Conservation (phyloP, 2,329 filamentous ascomycete species). For the Diplodia seriata region DNA sequence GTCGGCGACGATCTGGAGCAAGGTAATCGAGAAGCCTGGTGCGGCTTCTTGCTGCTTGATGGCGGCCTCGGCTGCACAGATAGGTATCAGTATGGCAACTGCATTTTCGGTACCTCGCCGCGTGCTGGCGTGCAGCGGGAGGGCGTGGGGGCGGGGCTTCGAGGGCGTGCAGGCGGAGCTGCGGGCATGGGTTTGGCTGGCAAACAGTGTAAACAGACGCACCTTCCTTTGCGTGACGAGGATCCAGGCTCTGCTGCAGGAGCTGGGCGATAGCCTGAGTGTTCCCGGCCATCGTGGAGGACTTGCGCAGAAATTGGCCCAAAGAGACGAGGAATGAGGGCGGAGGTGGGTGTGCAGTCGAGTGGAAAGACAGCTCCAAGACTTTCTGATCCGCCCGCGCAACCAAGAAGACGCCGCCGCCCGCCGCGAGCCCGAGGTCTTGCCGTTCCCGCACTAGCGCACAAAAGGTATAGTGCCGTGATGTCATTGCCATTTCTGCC, state of each 20-base stretch:
- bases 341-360: not conserved
- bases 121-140: constrained; percentile 9
- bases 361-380: constrained; percentile 30
- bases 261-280: constrained; percentile 75
- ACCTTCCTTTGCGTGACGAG: constrained; percentile 89
- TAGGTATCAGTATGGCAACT: constrained; percentile 37
- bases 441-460: not conserved
- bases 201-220: constrained; percentile 46
- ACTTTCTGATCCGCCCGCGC: constrained; percentile 30
- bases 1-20: constrained; percentile 89
- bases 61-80: constrained; percentile 74
- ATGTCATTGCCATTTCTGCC: constrained; percentile 15
- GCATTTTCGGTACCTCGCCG: not conserved
- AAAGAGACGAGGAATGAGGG: constrained; percentile 4
- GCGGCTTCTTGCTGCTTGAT: constrained; percentile 81
- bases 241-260: constrained; percentile 89
- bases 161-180: constrained; percentile 14
- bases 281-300: constrained; percentile 63
- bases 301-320: constrained; percentile 21
- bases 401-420: not conserved
- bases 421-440: constrained; percentile 8
- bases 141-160: constrained; percentile 6
- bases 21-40: constrained; percentile 81
- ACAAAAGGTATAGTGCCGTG: constrained; percentile 1
- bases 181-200: not conserved